Base-by-base conservation (phyloP, 768 basidiomycete genomes). In the Lactarius akahatsu region DNA sequence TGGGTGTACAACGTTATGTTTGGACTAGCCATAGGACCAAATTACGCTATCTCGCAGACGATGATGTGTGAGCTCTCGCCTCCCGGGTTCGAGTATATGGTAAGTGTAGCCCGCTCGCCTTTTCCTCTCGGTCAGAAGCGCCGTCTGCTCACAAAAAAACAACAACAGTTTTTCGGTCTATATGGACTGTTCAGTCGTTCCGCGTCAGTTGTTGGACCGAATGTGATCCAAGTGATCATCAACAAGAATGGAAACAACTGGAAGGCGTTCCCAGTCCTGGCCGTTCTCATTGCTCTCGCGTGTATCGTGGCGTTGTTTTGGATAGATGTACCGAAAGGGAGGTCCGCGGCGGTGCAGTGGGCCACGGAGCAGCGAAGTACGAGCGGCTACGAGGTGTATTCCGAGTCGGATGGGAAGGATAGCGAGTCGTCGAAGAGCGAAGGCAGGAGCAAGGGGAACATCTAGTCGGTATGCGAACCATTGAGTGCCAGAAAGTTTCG, bases 11-110 rank as follows among this genome's bases (percentile, higher is more conserved):
- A 92, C 65, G 80, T 91, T 58, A 76, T 92, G 3, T 91, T 89
- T 70, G 91, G 91, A 15, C 76, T 93, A 10, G 92, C 92, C 81
- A 89, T 93, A 78, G 89, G 89, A 1, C 92, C 92, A 0, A 95
- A 92, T 77, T 94, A 91, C 73, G 90, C 93, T 1, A 92, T 89
- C 73, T 86, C 91, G 3, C 88, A 91, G 73, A 92, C 90, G 0
- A 90, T 91, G 88, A 92, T 92, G 90, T 89, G 90, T 0, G 93
- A 95, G 75, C 83, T 96, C 13, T 86, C 89, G 7, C 92, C 92
- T 15, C 89, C 91, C 1, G 93, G 92, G 0, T 94, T 91, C 72
- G 92, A 94, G 71, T 91, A 92, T 73, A 92, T 86, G 85, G 84
- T 82, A 72, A 61, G 38, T 34, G 18, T 11, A 20, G 5, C 28